These are phyloP conservation scores for Saitozyma sp. DNA, from an alignment of 768 basidiomycete genomes.

Conservation along the genomic window DNA sequence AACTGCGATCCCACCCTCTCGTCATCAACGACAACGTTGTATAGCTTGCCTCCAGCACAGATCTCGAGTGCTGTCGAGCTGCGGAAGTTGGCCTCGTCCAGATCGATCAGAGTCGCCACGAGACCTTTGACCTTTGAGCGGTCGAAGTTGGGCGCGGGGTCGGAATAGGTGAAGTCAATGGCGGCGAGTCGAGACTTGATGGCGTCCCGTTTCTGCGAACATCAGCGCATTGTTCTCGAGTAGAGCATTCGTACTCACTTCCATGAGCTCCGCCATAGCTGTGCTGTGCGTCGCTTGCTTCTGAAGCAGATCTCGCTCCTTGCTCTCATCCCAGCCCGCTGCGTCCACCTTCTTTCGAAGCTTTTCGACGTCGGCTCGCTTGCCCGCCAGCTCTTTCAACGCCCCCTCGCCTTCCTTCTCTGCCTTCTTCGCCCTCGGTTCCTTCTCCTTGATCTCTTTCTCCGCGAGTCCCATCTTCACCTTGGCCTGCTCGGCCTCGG, in stretches of 20 bases:
- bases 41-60: constrained; percentile 82
- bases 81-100: constrained; percentile 68
- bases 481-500: constrained; percentile 81
- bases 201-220: constrained; percentile 41
- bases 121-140: constrained; percentile 83
- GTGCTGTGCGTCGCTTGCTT: constrained; percentile 60
- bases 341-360: constrained; percentile 60
- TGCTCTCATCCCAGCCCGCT: constrained; percentile 75
- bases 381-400: constrained; percentile 63
- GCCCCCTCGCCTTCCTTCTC: constrained; percentile 80
- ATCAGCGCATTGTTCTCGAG: not conserved
- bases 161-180: constrained; percentile 79
- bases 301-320: constrained; percentile 64
- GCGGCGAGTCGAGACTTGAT: constrained; percentile 67
- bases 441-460: constrained; percentile 74
- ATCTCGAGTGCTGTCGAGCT: constrained; percentile 91
- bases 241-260: constrained; percentile 57
- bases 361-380: constrained; percentile 57
- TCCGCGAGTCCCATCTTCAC: constrained; percentile 73
- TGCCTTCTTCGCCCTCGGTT: constrained; percentile 76
- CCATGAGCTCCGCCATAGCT: constrained; percentile 61
- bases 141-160: constrained; percentile 78
- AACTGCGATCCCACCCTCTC: constrained; percentile 84
- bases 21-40: constrained; percentile 90
- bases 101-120: constrained; percentile 80